A percentile compares a stretch with the other conserved stretches of the same genome.
Evolutionary conservation across 2,329 filamentous ascomycete species (phyloP).

Genomic region (Talaromyces sp.): DNA sequence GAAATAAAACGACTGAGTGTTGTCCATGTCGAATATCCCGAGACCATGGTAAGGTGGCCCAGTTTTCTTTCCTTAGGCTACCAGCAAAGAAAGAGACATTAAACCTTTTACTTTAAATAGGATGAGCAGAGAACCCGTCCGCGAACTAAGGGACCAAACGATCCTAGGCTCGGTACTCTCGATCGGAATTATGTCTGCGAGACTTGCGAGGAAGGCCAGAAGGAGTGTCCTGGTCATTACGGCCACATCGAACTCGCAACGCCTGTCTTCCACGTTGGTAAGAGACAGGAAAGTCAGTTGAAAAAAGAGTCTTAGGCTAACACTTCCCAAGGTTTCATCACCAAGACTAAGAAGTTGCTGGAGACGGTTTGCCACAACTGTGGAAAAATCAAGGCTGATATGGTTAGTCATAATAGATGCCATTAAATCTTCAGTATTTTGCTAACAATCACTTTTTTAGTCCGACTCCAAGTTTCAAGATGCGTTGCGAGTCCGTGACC

Average conservation of each 20-base stretch:
- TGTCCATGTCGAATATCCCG: slow-evolving; percentile 91
- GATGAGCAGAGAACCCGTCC: slow-evolving; percentile 90
- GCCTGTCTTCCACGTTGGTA: slow-evolving; percentile 83
- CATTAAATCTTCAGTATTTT: slow-evolving; percentile 29
- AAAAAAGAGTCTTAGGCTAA: slow-evolving; percentile 17
- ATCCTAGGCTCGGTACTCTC: slow-evolving; percentile 92
- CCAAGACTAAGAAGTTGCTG: slow-evolving; percentile 98
- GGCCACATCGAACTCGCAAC: slow-evolving; percentile 97
- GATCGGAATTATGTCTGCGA: slow-evolving; percentile 93
- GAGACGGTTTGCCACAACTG: slow-evolving; percentile 99
- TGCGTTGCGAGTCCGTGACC: slow-evolving; percentile 79
- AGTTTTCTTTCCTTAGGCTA: slow-evolving; percentile 12
- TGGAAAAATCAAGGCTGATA: slow-evolving; percentile 93
- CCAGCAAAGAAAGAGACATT: slow-evolving; percentile 4
- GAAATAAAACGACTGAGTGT: slow-evolving; percentile 99
- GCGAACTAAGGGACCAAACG: slow-evolving; percentile 86
- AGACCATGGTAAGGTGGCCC: slow-evolving; percentile 68
- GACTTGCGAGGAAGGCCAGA: slow-evolving; percentile 92
- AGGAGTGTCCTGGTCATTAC: slow-evolving; percentile 95
- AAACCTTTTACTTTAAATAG: slow-evolving; percentile 25
- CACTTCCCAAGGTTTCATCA: slow-evolving; percentile 73
- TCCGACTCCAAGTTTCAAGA: slow-evolving; percentile 76
- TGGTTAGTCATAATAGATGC: slow-evolving; percentile 64
- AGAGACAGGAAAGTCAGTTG: slow-evolving; percentile 6
- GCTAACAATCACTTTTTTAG: slow-evolving; percentile 50